Base-by-base conservation (phyloP, 2,329 filamentous ascomycete genomes). In the Fusarium concolor region DNA sequence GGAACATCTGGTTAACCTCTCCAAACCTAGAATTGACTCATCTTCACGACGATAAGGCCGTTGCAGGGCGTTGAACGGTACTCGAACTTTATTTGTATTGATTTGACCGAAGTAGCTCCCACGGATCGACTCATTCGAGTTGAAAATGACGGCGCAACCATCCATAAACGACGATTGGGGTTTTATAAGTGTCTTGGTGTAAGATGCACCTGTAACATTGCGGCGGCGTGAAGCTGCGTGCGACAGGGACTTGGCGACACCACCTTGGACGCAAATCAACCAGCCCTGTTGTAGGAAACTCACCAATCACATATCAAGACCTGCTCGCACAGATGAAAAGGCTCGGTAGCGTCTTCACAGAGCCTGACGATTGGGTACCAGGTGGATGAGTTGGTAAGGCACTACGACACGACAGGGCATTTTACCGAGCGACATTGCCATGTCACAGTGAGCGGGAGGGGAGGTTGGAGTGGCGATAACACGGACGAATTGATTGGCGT, bases 141-240 rank as follows among this genome's bases (percentile, higher is more conserved):
- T 46, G 44, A 56, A 62, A 53, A 22, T 5, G n/a, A 24, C 5
- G 24, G 41, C 5, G 22, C 10, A 38, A 17, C 24, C 31, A 41
- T 17, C 15, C 17, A 9, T 42, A 22, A 44, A 17, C 17, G 31
- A 26, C 8, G 18, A 8, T 47, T 9, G 18, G 18, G 22, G 15
- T 10, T 22, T 47, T 22, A 10, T 37, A 5, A 31, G 17, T 26
- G 17, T 37, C 12, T 38, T 29, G 47, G 46, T 66, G 65, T 49
- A 33, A 56, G 42, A 47, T 62, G 56, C 51, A 63, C 39, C 31
- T 45, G 47, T 37, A 28, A 45, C 26, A 42, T 55, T 56, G 57
- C 57, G 46, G 71, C 60, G 49, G 44, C 66, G 65, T 69, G 62
- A 70, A 60, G 59, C 62, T 44, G 60, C 49, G 68, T 71, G 68